A percentile compares a stretch with the other conserved stretches of the same genome.
phyloP scores from a whole-genome alignment of 1,284 basidiomycete genomes.

The Agaricales sp. region DNA sequence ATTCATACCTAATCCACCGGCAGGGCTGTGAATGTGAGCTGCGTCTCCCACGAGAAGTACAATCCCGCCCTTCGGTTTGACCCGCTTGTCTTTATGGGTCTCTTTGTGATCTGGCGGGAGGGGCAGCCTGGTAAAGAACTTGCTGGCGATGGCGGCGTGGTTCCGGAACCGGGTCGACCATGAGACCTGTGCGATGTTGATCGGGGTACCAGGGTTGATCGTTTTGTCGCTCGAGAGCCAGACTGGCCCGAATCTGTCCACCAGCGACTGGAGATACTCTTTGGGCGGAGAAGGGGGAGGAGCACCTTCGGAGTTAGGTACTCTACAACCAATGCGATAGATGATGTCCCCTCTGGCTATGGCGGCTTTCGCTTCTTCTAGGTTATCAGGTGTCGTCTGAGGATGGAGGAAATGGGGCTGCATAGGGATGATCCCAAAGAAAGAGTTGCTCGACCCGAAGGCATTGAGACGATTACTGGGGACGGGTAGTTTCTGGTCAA shows the following conservation, averaged over 20 bases:
- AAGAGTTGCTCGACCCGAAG: slow-evolving; percentile 10
- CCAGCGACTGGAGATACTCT: slow-evolving; percentile 23
- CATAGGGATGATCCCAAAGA: slow-evolving; percentile 5
- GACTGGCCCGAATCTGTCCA: slow-evolving; percentile 20
- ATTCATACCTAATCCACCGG: slow-evolving; percentile 35
- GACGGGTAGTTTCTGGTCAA: slow-evolving; percentile 11
- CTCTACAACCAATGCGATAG: slow-evolving; percentile 20
- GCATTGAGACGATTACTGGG: not conserved
- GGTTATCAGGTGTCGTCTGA: slow-evolving; percentile 11
- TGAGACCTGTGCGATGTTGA: slow-evolving; percentile 20
- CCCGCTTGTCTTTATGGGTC: slow-evolving; percentile 2
- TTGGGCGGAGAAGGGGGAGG: slow-evolving; percentile 20
- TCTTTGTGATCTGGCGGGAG: slow-evolving; percentile 1
- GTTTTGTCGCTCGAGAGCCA: slow-evolving; percentile 19
- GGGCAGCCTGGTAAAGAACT: slow-evolving; percentile 15
- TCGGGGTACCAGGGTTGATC: slow-evolving; percentile 15
- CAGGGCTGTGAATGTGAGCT: slow-evolving; percentile 33
- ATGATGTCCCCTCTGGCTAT: slow-evolving; percentile 15
- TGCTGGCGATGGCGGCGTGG: slow-evolving; percentile 26
- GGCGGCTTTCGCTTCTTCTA: slow-evolving; percentile 17
- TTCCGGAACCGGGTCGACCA: slow-evolving; percentile 27
- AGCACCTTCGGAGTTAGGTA: slow-evolving; percentile 16
- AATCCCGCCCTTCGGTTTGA: slow-evolving; percentile 13
- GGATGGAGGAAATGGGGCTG: slow-evolving; percentile 6
- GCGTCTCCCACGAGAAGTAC: slow-evolving; percentile 31